Base-by-base conservation (phyloP, 805 yeast species). In the Metahyphopichia silvanorum region DNA sequence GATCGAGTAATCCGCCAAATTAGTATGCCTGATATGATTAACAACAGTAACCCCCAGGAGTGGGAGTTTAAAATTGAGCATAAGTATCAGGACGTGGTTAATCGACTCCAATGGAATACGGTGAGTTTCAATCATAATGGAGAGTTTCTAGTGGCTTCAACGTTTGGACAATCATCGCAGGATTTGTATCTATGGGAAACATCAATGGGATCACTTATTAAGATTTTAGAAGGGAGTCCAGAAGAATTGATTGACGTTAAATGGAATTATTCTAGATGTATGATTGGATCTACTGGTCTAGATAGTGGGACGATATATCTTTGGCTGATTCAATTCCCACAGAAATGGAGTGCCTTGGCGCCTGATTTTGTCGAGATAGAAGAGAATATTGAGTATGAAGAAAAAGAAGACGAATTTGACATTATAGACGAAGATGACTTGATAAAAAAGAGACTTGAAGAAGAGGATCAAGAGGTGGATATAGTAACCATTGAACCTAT, bases 291-390 rank as follows among this genome's bases (percentile, higher is more conserved):
- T 12, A 84, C 86, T 18, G 96, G 97, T 0, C 62, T 86, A 34
- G 98, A 89, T 49, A 69, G 85, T 20, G 97, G 97, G 1, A 68
- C 77, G 23, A 73, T 89, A 2, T 88, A 85, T 51, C 53, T 84
- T 25, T 91, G 97, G 96, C 75, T 82, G 31, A 73, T 86, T 7
- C 74, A 75, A 24, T 76, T 85, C 14, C 94, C 95, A 1, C 96
- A 88, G 47, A 84, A 86, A 59, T 89, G 98, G 98, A 83, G 94
- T 56, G 95, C 97, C 1, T 65, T 89, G 46, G 97, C 97, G 0
- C 97, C 97, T 1, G 98, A 91, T 55, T 89, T 91, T 53, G 95
- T 84, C 29, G 97, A 89, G 55, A 81, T 89, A 26, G 96, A 89
- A 51, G 95, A 88, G 49, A 91, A 88, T 50, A 82, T 86, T 7